Conservation (phyloP, 208 protist genomes). For the Naegleria gruberi region DNA sequence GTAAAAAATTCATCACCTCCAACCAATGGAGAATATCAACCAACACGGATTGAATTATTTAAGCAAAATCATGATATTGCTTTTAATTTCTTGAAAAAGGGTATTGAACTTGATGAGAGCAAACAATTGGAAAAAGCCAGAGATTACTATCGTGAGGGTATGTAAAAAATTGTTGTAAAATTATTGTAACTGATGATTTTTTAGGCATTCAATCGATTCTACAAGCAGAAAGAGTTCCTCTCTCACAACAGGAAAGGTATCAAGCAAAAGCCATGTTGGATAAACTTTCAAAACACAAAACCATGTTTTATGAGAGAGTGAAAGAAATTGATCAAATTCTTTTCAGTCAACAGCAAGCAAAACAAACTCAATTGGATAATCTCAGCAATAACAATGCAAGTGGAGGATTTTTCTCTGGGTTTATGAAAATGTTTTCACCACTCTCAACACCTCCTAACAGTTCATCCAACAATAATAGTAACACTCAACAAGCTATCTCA, state of each 20-base stretch:
- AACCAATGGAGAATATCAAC: no score
- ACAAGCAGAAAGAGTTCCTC: not conserved
- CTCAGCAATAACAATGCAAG: not conserved
- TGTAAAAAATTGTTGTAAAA: not conserved
- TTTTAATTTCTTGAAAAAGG: not conserved
- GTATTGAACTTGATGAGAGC: not conserved
- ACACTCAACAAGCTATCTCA: not conserved
- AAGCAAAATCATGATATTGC: not conserved
- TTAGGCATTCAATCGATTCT: not conserved
- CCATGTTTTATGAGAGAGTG: not conserved
- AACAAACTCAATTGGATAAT: not conserved
- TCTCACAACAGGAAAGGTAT: not conserved
- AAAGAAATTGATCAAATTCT: not conserved
- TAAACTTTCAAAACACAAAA: not conserved
- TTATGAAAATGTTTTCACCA: not conserved
- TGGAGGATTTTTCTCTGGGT: not conserved
- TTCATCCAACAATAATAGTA: not conserved
- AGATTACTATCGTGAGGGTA: not conserved
- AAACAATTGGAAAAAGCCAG: not conserved
- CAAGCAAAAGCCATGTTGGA: not conserved
- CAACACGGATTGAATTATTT: not conserved
- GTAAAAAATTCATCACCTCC: no score
- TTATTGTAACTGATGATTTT: no score
- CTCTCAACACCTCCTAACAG: not conserved
- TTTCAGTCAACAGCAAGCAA: not conserved